Evolutionary conservation across 169 alveolate species (phyloP), one percentile per base, ranked within the genome.

Genomic region (Plasmodium cynomolgi): DNA sequence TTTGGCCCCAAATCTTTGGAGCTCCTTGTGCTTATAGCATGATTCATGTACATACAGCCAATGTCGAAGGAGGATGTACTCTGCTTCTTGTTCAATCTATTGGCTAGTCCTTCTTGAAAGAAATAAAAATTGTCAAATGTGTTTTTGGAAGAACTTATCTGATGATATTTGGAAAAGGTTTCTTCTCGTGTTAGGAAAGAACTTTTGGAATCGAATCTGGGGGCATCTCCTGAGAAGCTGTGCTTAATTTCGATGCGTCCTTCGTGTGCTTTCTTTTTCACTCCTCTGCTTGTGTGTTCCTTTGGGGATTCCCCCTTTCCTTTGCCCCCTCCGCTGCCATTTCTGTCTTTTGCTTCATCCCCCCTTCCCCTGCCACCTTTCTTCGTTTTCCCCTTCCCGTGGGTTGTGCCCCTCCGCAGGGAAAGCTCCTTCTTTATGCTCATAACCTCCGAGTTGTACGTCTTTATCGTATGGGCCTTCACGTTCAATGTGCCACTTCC

Each of bases 21-120:
- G 41, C 82, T 54, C 39, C 41, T 77, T 20, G 83, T 34, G 33
- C 93, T 86, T 56, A 71, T 58, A 37, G 58, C 85, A 34, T 31
- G 79, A 44, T 77, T 86, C 81, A 86, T 77, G 29, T 86, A 86
- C 93, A 86, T 86, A 50, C 93, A 86, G n/a, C 93, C 93, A 86
- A 86, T 86, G 37, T 86, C 93, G 29, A 77, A 86, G 26, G 85
- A 33, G 56, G 83, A 75, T 1, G 56, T 56, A 31, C 54, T 86
- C 37, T 71, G 79, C 71, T 71, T 86, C 81, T 86, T 86, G 47
- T 86, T 75, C 81, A 86, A 86, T 56, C 93, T 86, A 26, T 86
- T 86, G 17, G 85, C 79, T 74, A 86, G 41, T 15, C 83, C 80
- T 29, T 85, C 84, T 75, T 86, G 86, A 56, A 86, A 77, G 68